Percentiles rank a stretch among this genome's conserved stretches.
Evolutionary conservation across 495 filamentous ascomycete species (phyloP).

Genomic region (Podospora pseudopauciseta): DNA sequence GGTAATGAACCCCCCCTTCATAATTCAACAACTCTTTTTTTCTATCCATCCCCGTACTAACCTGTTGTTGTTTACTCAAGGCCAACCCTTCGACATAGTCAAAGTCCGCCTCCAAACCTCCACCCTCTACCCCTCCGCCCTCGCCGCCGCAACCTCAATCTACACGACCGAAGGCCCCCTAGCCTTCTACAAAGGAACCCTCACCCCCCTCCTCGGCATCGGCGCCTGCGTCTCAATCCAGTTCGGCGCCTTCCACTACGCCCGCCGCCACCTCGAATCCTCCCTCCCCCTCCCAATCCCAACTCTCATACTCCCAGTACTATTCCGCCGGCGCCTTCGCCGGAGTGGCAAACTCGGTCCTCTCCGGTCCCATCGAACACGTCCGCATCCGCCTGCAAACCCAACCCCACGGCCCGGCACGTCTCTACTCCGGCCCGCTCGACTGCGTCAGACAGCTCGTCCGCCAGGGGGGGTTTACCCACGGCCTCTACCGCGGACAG

Average conservation of each 20-base stretch:
- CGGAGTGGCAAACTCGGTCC: constrained; percentile 81
- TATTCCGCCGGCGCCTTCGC: constrained; percentile 88
- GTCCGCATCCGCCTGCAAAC: constrained; percentile 96
- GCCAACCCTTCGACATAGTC: constrained; percentile 97
- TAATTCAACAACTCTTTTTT: neutral
- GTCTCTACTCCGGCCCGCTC: constrained; percentile 78
- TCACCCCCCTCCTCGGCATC: constrained; percentile 94
- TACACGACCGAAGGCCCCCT: constrained; percentile 80
- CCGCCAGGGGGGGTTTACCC: constrained; percentile 58
- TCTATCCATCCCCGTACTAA: neutral
- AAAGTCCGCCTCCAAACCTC: constrained; percentile 96
- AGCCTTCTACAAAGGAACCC: constrained; percentile 97
- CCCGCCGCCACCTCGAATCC: constrained; percentile 78
- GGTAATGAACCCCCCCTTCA: constrained; percentile 49
- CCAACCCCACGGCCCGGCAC: constrained; percentile 74
- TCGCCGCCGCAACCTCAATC: constrained; percentile 77
- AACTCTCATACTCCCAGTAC: constrained; percentile 76
- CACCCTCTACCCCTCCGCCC: constrained; percentile 70
- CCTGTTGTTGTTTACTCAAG: constrained; percentile 42
- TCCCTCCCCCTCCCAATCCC: constrained; percentile 45
- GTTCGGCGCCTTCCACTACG: constrained; percentile 95
- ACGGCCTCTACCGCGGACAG: constrained; percentile 81
- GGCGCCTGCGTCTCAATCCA: constrained; percentile 96
- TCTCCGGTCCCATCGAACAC: constrained; percentile 94
- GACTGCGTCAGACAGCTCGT: constrained; percentile 88